Evolutionary conservation across 306 rosid genomes (phyloP), one percentile per base, ranked within the genome.

Genomic region (Cicer chorassanicum): DNA sequence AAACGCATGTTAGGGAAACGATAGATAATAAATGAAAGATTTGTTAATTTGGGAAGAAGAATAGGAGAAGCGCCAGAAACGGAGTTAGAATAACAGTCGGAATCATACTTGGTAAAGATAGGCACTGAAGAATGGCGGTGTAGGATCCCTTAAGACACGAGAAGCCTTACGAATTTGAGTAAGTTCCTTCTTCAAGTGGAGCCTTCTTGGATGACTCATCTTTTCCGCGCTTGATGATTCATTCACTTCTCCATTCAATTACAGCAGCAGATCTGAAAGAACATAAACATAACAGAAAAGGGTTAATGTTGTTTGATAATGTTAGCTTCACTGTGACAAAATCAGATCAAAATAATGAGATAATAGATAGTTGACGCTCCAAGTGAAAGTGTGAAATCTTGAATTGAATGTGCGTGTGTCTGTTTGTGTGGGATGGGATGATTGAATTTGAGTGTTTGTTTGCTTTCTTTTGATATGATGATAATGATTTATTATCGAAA

Each of bases 101-200:
- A 91, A 42, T 84, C 91, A 70, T 86, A 89, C 66, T 80, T 78
- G 82, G 81, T 81, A 41, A 76, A 67, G 42, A 83, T 59, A 44
- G 78, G 59, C 9, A 53, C 43, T 0, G 50, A 46, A 62, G 85
- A 81, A 73, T 78, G 86, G 41, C 83, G 83, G 72, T 90, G 83
- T 0, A 82, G 99, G 99, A 90, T 94, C 99, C 49, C 99, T 91
- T 19, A 94, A 83, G 7, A 85, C 85, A 9, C 99, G 86, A 43
- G 99, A 88, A 36, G 99, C 99, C 70, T 94, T 94, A 0, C 98
- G 96, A 79, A 94, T 94, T 89, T 94, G 97, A 57, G 96, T 88
- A 7, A 92, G 94, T 70, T 94, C 99, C 86, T 85, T 92, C 80
- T 84, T 91, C 86, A 92, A 78, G 60, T 89, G 97, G 6, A 90